Percentiles rank a stretch among this genome's conserved stretches.
phyloP scores from a whole-genome alignment of 257 asterid species.

The Rubia yunnanensis region DNA sequence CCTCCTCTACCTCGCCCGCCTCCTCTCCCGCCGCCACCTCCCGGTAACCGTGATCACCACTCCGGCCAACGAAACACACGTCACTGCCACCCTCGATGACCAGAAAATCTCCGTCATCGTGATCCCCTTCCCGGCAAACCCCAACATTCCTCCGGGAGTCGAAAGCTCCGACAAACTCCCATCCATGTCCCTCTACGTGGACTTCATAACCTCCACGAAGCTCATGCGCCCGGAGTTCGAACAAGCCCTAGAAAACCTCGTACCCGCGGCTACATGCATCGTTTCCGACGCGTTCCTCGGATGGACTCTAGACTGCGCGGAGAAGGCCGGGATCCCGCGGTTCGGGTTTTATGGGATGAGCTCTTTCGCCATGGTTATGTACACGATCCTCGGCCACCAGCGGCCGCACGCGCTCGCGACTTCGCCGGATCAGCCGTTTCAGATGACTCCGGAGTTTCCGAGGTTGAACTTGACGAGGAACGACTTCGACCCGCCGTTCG shows the following conservation, averaged over 20 bases:
- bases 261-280: slow-evolving; percentile 29
- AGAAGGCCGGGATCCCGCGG: slow-evolving; percentile 36
- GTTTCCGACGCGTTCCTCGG: slow-evolving; percentile 57
- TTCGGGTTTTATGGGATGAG: slow-evolving; percentile 49
- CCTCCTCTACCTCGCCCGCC: slow-evolving; percentile 58
- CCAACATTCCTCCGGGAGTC: slow-evolving; percentile 46
- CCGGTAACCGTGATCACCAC: slow-evolving; percentile 64
- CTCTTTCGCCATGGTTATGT: slow-evolving; percentile 36
- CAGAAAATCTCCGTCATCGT: slow-evolving; percentile 27
- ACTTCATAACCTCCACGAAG: slow-evolving; percentile 34
- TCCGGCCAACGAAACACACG: slow-evolving; percentile 35
- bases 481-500: slow-evolving; percentile 45
- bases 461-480: slow-evolving; percentile 36
- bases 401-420: slow-evolving; percentile 32
- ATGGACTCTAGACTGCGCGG: slow-evolving; percentile 50
- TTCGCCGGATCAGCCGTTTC: slow-evolving; percentile 34
- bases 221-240: slow-evolving; percentile 52
- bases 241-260: slow-evolving; percentile 21
- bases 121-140: slow-evolving; percentile 52
- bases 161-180: slow-evolving; percentile 62
- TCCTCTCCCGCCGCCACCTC: slow-evolving; percentile 41
- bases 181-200: slow-evolving; percentile 24
- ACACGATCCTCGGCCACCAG: slow-evolving; percentile 19
- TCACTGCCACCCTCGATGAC: slow-evolving; percentile 31
- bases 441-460: slow-evolving; percentile 31